phyloP scores from a whole-genome alignment of 1,284 basidiomycete genomes.

The Afroboletus lepidellus region DNA sequence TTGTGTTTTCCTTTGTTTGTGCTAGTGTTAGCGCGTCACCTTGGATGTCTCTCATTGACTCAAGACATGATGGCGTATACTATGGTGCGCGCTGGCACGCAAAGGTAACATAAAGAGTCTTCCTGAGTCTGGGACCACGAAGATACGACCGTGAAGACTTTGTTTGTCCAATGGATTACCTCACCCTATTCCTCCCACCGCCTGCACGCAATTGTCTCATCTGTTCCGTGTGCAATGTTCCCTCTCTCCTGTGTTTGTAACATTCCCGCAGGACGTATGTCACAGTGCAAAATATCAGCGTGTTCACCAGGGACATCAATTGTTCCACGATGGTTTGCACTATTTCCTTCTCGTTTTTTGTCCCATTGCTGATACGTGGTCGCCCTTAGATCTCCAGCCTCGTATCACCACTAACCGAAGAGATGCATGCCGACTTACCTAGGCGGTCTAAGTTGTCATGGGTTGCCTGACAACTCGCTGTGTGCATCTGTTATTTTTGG shows the following conservation, averaged over 20 bases:
- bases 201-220: constrained; percentile 15
- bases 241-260: constrained; percentile 24
- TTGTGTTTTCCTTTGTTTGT: constrained; percentile 27
- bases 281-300: constrained; percentile 17
- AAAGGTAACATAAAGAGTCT: too few relatives aligned
- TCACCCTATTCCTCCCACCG: neutral
- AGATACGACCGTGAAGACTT: too few relatives aligned
- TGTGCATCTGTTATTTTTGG: too few relatives aligned
- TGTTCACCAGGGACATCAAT: constrained; percentile 20
- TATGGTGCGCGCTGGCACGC: too few relatives aligned
- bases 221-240: constrained; percentile 19
- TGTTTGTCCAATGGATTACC: neutral
- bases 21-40: too few relatives aligned
- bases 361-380: constrained; percentile 13
- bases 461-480: too few relatives aligned
- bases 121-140: too few relatives aligned
- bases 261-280: constrained; percentile 17
- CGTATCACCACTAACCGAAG: neutral
- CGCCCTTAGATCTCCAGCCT: neutral
- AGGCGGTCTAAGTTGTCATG: neutral
- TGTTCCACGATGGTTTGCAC: constrained; percentile 11
- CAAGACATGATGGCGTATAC: too few relatives aligned
- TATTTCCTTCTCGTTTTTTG: constrained; percentile 23
- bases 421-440: constrained; percentile 1
- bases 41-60: too few relatives aligned